phyloP scores from a whole-genome alignment of 805 yeast species.

The Diddensiella caesifluorescens region DNA sequence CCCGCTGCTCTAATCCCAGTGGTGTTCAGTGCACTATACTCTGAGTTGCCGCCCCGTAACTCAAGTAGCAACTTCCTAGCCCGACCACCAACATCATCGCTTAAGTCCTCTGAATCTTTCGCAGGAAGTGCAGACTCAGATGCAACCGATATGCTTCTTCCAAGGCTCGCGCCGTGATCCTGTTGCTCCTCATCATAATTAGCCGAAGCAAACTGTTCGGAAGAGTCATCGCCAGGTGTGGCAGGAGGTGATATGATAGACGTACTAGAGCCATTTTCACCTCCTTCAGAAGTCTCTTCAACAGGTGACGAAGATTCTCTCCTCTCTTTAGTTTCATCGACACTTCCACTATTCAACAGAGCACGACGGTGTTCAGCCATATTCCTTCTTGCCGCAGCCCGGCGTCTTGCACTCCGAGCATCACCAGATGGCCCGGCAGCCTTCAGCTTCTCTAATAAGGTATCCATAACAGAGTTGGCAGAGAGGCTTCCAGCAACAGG shows the following conservation, averaged over 20 bases:
- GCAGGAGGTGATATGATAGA: too few species aligned
- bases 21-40: constrained; percentile 9
- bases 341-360: constrained; percentile 21
- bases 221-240: too few species aligned
- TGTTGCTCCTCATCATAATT: too few species aligned
- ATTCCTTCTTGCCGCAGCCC: constrained; percentile 70
- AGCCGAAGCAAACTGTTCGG: too few species aligned
- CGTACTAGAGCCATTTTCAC: constrained; percentile 5
- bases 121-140: constrained; percentile 5
- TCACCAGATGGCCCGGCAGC: constrained; percentile 77
- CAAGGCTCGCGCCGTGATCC: too few species aligned
- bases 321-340: too few species aligned
- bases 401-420: constrained; percentile 73
- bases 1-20: constrained; percentile 5
- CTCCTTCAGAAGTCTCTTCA: constrained; percentile 1
- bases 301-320: too few species aligned
- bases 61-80: constrained; percentile 63
- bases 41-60: constrained; percentile 40
- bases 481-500: constrained; percentile 10
- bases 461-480: constrained; percentile 68
- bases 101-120: constrained; percentile 20
- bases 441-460: constrained; percentile 75
- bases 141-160: constrained; percentile 1
- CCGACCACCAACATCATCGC: constrained; percentile 47
- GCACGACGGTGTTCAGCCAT: constrained; percentile 38